Evolutionary conservation across 116 monocot genomes (phyloP), one percentile per base, ranked within the genome.

Genomic region (Posidonia oceanica): DNA sequence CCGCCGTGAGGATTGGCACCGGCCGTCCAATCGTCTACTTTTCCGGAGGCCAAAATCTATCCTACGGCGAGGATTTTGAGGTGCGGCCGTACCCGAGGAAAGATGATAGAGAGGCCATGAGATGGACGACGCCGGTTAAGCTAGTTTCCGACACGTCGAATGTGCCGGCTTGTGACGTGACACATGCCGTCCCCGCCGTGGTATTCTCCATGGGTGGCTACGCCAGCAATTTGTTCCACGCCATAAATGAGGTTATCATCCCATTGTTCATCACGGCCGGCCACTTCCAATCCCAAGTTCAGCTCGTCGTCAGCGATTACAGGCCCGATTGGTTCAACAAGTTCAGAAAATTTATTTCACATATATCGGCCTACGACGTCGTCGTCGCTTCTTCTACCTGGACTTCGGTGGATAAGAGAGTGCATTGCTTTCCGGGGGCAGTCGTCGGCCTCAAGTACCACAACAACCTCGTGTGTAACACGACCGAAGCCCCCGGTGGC

Each of bases 191-290:
- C 54, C 82, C 85, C 2, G 85, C 80, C 16, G 59, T 88, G 52
- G 66, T 85, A 10, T 88, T 88, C 80, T 84, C 88, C 70, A 78
- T 64, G 17, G 85, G 85, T 0, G 88, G 85, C 65, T 80, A 56
- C 66, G 75, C 82, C 1, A 80, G 80, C 5, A 84, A 88, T 70
- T 82, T 85, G 76, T 85, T 73, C 77, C 88, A 88, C 69, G 82
- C 80, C 48, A 39, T 88, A 22, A 85, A 68, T 64, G 88, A 88
- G 39, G 58, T 82, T 52, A 66, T 87, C 38, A 61, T 87, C 40
- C 79, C 84, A 0, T 71, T 87, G 36, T 87, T 81, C 79, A 36
- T 79, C 60, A 84, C 84, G 39, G 67, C 83, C 12, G 64, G 76
- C 41, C 67, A 17, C 56, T 59, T 87, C 20, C 65, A 67, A 3